These are phyloP conservation scores for Breviolum minutum DNA, from an alignment of 73 alveolate genomes.

Conservation along the genomic window DNA sequence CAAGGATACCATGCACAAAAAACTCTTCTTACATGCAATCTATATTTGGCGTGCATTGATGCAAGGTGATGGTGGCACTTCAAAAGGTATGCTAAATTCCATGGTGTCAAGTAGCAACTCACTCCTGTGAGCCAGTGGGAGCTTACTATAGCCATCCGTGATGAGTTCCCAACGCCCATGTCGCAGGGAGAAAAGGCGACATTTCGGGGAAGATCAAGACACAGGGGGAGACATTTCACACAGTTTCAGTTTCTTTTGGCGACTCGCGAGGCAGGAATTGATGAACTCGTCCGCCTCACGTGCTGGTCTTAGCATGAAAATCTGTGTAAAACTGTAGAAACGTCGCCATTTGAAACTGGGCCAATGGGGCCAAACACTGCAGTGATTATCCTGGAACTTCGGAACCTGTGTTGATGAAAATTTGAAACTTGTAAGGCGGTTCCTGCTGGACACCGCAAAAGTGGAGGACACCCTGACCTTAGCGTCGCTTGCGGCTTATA, in stretches of 20 bases:
- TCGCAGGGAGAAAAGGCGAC: background rate
- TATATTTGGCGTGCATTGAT: no score
- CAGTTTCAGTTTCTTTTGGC: background rate
- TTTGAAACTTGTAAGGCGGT: background rate
- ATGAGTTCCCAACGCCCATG: constrained; percentile 1
- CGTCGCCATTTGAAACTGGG: background rate
- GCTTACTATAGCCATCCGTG: background rate
- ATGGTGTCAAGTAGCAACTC: no score
- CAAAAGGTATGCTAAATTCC: no score
- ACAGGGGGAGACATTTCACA: no score
- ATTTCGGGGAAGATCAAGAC: background rate
- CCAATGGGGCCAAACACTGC: background rate
- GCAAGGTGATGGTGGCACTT: no score
- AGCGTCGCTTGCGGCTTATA: background rate
- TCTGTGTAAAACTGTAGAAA: background rate
- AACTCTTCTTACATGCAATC: no score
- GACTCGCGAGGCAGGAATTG: background rate
- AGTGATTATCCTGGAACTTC: background rate
- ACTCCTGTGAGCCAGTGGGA: no score
- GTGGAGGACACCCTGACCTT: constrained; percentile 7
- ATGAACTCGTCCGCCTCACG: constrained; percentile 61
- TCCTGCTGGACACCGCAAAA: constrained; percentile 51
- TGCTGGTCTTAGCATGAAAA: background rate
- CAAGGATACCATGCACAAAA: no score
- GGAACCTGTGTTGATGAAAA: no score